Evolutionary conservation across 148 eudicot species (phyloP), one percentile per base, ranked within the genome.

Genomic region (Vaccinium vitisidaea): DNA sequence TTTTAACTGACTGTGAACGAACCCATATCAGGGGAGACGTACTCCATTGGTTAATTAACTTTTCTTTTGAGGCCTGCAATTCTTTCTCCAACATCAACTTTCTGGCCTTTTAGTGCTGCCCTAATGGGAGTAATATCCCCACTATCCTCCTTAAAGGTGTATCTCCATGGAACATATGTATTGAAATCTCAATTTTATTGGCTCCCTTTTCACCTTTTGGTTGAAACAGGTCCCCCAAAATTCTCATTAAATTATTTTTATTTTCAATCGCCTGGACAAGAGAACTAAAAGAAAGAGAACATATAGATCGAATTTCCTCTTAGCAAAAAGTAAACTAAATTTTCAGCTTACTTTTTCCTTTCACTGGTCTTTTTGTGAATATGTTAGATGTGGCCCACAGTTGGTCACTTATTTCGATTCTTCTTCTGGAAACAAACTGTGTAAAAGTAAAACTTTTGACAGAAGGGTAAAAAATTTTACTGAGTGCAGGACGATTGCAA

Each of bases 11-110:
- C 25, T 1, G 1, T 39, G 15, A 55, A 32, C 82, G 15, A 55
- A 32, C 82, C 59, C 46, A 80, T 27, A 6, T 56, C 25, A 14
- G 8, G 73, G 83, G 50, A 55, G 43, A 63, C 43, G 53, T 36
- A 36, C 39, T 55, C 50, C 50, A 56, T 2, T 79, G 15, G 7
- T 50, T 27, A 53, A 16, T 32, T 49, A 19, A 58, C 3, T 4
- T 10, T 32, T 8, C 21, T 9, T 80, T 56, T 0, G 0, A 36
- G 50, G 23, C 70, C 82, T 61, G 75, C 8, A 61, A 65, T 30
- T 54, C 65, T 81, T 81, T 81, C 30, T 48, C 75, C 53, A 39
- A 65, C 83, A 81, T 81, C 32, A 59, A 59, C 21, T 50, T 61
- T 39, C 6, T 43, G 46, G 46, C 43, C 54, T 80, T 80, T 61